Evolutionary conservation across 345 rosid species (phyloP), one percentile per base, ranked within the genome.

Genomic region (Populus davidiana): DNA sequence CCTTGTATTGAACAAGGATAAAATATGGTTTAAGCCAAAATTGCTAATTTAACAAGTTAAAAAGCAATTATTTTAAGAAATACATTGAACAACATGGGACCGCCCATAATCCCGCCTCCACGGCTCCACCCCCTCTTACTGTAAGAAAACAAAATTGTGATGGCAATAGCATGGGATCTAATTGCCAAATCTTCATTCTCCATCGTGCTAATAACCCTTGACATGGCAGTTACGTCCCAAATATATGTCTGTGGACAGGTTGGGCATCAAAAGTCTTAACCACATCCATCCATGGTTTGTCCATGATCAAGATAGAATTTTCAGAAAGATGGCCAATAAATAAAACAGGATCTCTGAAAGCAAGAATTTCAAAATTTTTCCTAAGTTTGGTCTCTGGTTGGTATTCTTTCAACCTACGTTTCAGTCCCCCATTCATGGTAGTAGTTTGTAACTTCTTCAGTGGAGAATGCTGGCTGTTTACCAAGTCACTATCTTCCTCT

Each of bases 271-370:
- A 87, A 72, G 81, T 77, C 82, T 89, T 91, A 62, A 93, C 88
- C 81, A 95, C 98, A 71, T 92, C 93, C 84, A 87, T 81, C 99
- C 99, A 95, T 2, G 99, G 96, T 85, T 89, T 93, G 87, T 95
- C 98, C 56, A 95, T 62, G 80, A 93, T 88, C 90, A 95, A 76
- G 78, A 95, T 35, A 61, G 96, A 87, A 69, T 85, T 88, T 84
- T 87, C 89, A 4, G 96, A 88, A 80, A 93, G 96, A 79, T 91
- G 91, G 43, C 98, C 93, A 27, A 93, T 80, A 79, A 93, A 95
- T 64, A 95, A 86, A 78, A 95, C 97, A 8, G 99, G 98, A 78
- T 95, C 93, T 75, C 90, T 88, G 83, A 92, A 93, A 10, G 90
- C 91, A 77, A 83, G 76, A 77, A 95, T 80, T 68, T 95, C 98